Percentiles rank a stretch among this genome's conserved stretches.
phyloP scores from a whole-genome alignment of 495 filamentous ascomycete species.

The Penicillium parvum region DNA sequence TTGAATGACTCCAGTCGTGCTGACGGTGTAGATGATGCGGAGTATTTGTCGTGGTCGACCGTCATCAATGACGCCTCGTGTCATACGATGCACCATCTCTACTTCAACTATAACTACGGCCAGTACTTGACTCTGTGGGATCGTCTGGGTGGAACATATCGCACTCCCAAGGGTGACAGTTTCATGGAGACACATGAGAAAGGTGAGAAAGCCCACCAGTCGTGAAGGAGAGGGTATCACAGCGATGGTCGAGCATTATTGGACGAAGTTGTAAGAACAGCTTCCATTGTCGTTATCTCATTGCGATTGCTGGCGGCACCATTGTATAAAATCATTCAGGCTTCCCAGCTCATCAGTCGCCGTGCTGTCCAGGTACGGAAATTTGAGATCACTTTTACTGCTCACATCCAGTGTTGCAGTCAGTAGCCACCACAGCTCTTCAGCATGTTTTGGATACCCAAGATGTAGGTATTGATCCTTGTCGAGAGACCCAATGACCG shows the following conservation, averaged over 20 bases:
- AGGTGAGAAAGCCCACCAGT: neutral
- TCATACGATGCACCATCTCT: slow-evolving; percentile 90
- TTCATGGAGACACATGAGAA: slow-evolving; percentile 13
- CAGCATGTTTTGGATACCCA: slow-evolving; percentile 38
- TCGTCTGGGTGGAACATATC: slow-evolving; percentile 77
- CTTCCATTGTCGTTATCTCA: slow-evolving; percentile 5
- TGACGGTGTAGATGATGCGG: slow-evolving; percentile 75
- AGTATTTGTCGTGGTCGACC: slow-evolving; percentile 76
- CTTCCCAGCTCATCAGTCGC: slow-evolving; percentile 36
- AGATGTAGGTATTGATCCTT: slow-evolving; percentile 25
- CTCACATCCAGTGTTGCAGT: slow-evolving; percentile 27
- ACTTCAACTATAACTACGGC: slow-evolving; percentile 97
- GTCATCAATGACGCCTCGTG: slow-evolving; percentile 92
- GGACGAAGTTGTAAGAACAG: too few relatives aligned
- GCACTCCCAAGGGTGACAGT: slow-evolving; percentile 50
- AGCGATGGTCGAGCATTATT: too few relatives aligned
- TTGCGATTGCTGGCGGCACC: slow-evolving; percentile 13
- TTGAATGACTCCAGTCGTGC: neutral
- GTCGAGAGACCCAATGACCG: slow-evolving; percentile 10
- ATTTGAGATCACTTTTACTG: slow-evolving; percentile 8
- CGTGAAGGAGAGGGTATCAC: too few relatives aligned
- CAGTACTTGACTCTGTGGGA: slow-evolving; percentile 96
- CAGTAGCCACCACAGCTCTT: slow-evolving; percentile 38
- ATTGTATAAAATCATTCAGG: slow-evolving; percentile 38
- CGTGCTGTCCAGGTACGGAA: slow-evolving; percentile 30